Percentiles rank a stretch among this genome's conserved stretches.
phyloP scores from a whole-genome alignment of 2,329 filamentous ascomycete species.

The Blumeriella jaapii region DNA sequence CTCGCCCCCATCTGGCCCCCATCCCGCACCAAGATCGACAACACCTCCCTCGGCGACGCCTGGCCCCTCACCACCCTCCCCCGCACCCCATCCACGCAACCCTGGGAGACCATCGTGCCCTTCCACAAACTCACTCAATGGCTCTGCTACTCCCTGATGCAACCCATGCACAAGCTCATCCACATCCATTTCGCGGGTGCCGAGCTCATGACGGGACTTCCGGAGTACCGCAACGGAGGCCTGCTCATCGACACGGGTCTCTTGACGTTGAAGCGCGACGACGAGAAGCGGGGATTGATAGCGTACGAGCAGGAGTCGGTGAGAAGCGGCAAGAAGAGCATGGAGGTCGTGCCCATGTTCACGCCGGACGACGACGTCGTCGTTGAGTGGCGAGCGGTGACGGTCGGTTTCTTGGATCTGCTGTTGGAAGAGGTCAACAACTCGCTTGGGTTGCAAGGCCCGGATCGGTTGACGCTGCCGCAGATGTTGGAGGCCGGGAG shows the following conservation, averaged over 20 bases:
- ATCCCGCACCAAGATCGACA: slow-evolving; percentile 77
- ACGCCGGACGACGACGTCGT: slow-evolving; percentile 64
- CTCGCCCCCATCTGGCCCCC: slow-evolving; percentile 80
- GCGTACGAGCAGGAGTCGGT: slow-evolving; percentile 60
- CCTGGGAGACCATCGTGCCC: slow-evolving; percentile 74
- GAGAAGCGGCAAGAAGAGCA: slow-evolving; percentile 57
- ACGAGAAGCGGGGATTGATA: slow-evolving; percentile 58
- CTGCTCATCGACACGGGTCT: slow-evolving; percentile 78
- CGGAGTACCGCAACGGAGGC: slow-evolving; percentile 87
- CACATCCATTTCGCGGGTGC: slow-evolving; percentile 70
- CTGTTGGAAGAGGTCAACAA: slow-evolving; percentile 58
- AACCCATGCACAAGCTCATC: slow-evolving; percentile 74
- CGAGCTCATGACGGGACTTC: slow-evolving; percentile 74
- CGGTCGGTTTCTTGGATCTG: slow-evolving; percentile 63
- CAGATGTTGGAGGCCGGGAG: slow-evolving; percentile 93
- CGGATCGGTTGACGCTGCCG: slow-evolving; percentile 61
- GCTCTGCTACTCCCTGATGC: slow-evolving; percentile 89
- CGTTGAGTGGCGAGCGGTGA: slow-evolving; percentile 68
- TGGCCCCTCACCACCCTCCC: slow-evolving; percentile 87
- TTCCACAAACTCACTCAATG: slow-evolving; percentile 95
- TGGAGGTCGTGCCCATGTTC: slow-evolving; percentile 66
- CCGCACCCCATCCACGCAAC: slow-evolving; percentile 34
- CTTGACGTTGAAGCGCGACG: slow-evolving; percentile 59
- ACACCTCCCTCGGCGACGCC: slow-evolving; percentile 78
- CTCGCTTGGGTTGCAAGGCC: slow-evolving; percentile 54